Percentiles rank a stretch among this genome's conserved stretches.
phyloP scores from a whole-genome alignment of 1,139 yeast species.

The Sugiyamaella sp. region DNA sequence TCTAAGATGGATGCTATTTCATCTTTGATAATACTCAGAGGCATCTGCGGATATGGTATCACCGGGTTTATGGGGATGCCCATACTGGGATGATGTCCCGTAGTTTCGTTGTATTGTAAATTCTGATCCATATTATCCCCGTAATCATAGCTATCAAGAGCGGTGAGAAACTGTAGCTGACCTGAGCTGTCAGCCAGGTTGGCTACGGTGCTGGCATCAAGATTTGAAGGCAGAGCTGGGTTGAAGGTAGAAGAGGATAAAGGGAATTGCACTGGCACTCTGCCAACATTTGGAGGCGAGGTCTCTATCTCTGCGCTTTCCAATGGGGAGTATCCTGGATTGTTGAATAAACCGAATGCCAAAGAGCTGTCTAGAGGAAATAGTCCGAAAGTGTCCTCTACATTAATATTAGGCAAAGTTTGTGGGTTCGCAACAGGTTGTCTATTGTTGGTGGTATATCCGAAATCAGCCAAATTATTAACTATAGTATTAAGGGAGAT shows the following conservation, averaged over 20 bases:
- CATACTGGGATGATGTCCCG: background rate
- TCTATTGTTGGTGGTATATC: background rate
- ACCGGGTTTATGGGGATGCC: constrained; percentile 1
- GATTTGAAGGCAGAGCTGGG: background rate
- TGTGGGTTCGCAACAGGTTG: background rate
- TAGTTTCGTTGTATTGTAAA: background rate
- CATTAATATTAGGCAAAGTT: background rate
- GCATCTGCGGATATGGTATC: background rate
- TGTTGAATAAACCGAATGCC: constrained; percentile 4
- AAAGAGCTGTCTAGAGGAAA: constrained; percentile 4
- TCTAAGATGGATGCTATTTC: constrained; percentile 11
- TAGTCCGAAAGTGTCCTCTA: constrained; percentile 4
- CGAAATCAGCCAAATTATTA: constrained; percentile 7
- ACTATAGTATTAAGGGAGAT: constrained; percentile 1
- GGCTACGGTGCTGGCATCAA: background rate
- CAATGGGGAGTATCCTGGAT: constrained; percentile 8
- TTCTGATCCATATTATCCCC: background rate
- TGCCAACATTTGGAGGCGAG: background rate
- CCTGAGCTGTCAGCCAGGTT: background rate
- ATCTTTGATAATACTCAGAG: constrained; percentile 14
- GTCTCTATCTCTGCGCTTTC: background rate
- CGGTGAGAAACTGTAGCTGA: constrained; percentile 11
- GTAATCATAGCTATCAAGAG: constrained; percentile 5
- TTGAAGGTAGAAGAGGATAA: background rate
- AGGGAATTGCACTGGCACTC: constrained; percentile 5